These are phyloP conservation scores for Vigna angularis DNA, from an alignment of 306 rosid genomes.

Conservation along the genomic window DNA sequence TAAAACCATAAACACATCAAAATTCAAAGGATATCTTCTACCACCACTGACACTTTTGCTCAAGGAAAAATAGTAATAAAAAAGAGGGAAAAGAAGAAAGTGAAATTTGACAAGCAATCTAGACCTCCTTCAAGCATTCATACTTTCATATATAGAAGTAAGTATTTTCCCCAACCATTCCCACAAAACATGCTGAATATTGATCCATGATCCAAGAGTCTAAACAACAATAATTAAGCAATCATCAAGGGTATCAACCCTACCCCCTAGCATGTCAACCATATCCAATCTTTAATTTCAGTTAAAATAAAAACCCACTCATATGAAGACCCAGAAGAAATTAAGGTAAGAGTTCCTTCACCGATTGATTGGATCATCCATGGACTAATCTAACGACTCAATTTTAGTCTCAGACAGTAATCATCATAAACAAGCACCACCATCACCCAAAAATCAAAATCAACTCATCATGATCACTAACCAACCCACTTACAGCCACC, in stretches of 20 bases:
- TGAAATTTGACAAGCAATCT: neutral
- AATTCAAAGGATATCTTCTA: conserved; percentile 4
- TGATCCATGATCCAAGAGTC: neutral
- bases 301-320: neutral
- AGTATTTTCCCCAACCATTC: conserved; percentile 1
- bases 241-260: conserved; percentile 28
- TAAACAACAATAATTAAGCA: conserved; percentile 30
- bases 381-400: neutral
- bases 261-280: neutral
- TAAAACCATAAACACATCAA: neutral
- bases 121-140: neutral
- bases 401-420: conserved; percentile 19
- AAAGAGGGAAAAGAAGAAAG: neutral
- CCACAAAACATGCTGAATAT: too few relatives aligned
- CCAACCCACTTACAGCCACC: conserved; percentile 2
- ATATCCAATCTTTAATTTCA: neutral
- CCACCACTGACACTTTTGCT: neutral
- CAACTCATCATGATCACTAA: conserved; percentile 17
- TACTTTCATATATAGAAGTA: neutral
- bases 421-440: conserved; percentile 34
- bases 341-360: neutral
- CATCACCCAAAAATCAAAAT: conserved; percentile 13
- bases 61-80: neutral
- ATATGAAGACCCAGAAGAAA: conserved; percentile 30
- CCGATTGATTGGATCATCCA: conserved; percentile 23